phyloP scores from a whole-genome alignment of 768 basidiomycete genomes.

The Strobilomyces dryophilus region DNA sequence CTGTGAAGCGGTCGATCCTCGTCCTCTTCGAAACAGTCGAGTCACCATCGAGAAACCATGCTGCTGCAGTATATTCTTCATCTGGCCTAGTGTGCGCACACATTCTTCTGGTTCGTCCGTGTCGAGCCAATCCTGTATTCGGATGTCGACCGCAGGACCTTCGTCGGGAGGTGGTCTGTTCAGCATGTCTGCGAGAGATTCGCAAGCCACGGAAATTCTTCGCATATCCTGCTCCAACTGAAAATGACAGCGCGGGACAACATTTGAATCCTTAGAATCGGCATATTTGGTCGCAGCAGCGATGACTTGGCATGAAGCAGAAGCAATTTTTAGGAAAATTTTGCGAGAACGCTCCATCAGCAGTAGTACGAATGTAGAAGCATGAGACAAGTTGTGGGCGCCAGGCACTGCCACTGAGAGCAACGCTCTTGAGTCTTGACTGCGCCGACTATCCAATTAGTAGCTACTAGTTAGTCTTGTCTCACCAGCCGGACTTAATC shows the following conservation, averaged over 20 bases:
- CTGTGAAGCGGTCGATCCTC: not conserved
- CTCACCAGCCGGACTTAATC: too few relatives aligned
- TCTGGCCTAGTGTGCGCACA: not conserved
- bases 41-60: not conserved
- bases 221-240: conserved; percentile 5
- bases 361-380: not conserved
- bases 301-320: not conserved
- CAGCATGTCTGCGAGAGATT: not conserved
- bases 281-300: not conserved
- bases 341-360: conserved; percentile 5
- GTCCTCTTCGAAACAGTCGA: not conserved
- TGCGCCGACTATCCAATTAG: too few relatives aligned
- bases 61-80: not conserved
- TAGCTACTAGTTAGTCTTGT: too few relatives aligned
- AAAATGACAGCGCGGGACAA: not conserved
- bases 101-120: conserved; percentile 1
- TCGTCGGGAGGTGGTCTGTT: not conserved
- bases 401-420: too few relatives aligned
- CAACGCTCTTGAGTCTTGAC: too few relatives aligned
- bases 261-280: not conserved
- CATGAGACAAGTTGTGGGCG: not conserved
- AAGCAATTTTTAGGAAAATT: not conserved
- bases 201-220: conserved; percentile 5
- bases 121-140: conserved; percentile 2
- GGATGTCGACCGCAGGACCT: not conserved